Evolutionary conservation across 805 yeast species (phyloP), one percentile per base, ranked within the genome.

Genomic region (Candida gorgasii): DNA sequence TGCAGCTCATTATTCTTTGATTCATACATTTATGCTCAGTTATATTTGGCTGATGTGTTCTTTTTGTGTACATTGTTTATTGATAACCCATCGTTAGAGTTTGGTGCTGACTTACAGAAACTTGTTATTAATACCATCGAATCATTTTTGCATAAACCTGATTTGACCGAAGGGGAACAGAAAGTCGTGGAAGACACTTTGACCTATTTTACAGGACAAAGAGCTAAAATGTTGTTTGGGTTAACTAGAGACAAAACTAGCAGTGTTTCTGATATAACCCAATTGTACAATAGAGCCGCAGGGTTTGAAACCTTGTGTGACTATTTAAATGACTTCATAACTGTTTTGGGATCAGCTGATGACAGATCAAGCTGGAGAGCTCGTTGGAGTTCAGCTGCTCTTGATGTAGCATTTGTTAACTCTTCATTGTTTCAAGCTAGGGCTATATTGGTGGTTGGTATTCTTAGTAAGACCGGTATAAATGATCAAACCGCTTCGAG

Each of bases 1-100:
- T 67, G 82, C 32, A 75, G 84, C 1, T 77, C 81, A 6, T 56
- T 87, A 26, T 81, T 87, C 47, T 89, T 88, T 65, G 89, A 87
- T 56, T 76, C 87, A 0, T 69, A 78, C 27, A 60, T 75, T 11
- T 73, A 78, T 50, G 79, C 85, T 6, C 81, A 82, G 45, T 67
- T 78, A 62, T 85, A 74, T 56, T 61, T 88, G 48, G 84, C 90
- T 9, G 95, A 89, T 54, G 73, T 86, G 1, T 72, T 86, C 43
- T 81, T 80, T 52, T 69, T 87, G 46, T 75, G 84, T 22, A 75
- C 92, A 0, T 68, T 86, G 15, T 76, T 75, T 59, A 75, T 79
- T 59, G 81, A 76, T 54, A 63, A 67, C 43, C 72, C 75, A 5
- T 72, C 73, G 9, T 58, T 73, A 23, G 79, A 82, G 24, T 72